phyloP scores from a whole-genome alignment of 805 yeast species.

The Sugiyamaella americana region DNA sequence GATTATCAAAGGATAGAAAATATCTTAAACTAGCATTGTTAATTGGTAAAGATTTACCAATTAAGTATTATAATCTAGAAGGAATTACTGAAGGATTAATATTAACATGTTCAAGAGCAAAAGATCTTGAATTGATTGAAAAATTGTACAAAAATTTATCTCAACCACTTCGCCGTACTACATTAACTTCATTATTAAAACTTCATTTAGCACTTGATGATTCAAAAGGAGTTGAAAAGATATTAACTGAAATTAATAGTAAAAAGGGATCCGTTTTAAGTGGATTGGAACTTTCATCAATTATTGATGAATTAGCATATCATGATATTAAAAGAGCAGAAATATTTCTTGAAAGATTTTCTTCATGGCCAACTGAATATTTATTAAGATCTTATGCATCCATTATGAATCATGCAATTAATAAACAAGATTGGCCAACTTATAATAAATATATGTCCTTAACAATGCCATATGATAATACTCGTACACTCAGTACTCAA shows the following conservation, averaged over 20 bases:
- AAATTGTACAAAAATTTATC: conserved; percentile 11
- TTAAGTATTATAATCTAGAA: conserved; percentile 10
- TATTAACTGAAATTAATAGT: conserved; percentile 17
- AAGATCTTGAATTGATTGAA: conserved; percentile 14
- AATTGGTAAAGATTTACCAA: conserved; percentile 15
- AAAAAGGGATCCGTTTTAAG: conserved; percentile 3
- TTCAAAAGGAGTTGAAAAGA: conserved; percentile 17
- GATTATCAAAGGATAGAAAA: conserved; percentile 16
- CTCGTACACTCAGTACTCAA: not conserved
- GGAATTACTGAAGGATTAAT: conserved; percentile 23
- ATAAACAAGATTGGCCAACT: not conserved
- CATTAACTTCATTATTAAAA: conserved; percentile 16
- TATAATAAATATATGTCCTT: not conserved
- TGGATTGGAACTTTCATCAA: not conserved
- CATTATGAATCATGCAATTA: conserved; percentile 22
- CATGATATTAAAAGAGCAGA: conserved; percentile 1
- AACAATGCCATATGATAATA: not conserved
- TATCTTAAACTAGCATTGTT: conserved; percentile 10
- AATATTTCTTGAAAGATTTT: not conserved
- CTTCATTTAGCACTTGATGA: conserved; percentile 20
- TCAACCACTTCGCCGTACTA: conserved; percentile 16
- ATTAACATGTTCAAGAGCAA: conserved; percentile 17
- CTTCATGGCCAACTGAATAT: not conserved
- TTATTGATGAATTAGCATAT: not conserved
- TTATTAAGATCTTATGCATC: conserved; percentile 16